These are phyloP conservation scores for Coniochaeta hoffmannii DNA, from an alignment of 2,329 filamentous ascomycete genomes.

Conservation along the genomic window DNA sequence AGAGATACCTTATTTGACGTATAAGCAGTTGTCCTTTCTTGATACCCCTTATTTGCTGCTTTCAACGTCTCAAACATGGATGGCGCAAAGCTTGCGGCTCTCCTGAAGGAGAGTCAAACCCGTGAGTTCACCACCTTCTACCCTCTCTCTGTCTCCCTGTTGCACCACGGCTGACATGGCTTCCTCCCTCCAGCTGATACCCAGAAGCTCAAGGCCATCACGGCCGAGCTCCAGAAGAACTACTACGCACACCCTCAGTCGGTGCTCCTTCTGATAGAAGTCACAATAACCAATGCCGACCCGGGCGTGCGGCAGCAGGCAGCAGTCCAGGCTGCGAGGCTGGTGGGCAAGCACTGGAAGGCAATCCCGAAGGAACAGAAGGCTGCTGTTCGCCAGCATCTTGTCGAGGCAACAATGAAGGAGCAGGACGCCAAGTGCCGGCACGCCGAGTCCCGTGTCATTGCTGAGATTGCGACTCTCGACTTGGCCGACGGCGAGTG, in stretches of 20 bases:
- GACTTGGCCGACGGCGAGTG: conserved; percentile 86
- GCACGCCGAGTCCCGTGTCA: conserved; percentile 80
- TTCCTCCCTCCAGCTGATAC: conserved; percentile 62
- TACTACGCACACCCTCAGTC: conserved; percentile 85
- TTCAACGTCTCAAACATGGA: conserved; percentile 48
- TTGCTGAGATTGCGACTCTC: conserved; percentile 76
- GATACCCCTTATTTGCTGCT: conserved; percentile 4
- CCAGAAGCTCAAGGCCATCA: conserved; percentile 81
- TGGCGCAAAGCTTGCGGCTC: conserved; percentile 74
- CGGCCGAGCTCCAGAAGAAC: conserved; percentile 82
- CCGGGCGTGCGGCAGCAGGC: conserved; percentile 77
- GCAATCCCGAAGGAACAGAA: conserved; percentile 69
- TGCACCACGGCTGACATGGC: conserved; percentile 23
- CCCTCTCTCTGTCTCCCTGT: conserved; percentile 3
- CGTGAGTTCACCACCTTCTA: conserved; percentile 51
- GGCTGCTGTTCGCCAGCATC: conserved; percentile 68
- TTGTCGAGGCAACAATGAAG: conserved; percentile 76
- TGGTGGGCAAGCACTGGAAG: conserved; percentile 82
- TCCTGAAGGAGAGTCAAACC: conserved; percentile 81
- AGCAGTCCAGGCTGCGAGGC: conserved; percentile 78
- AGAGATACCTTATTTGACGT: not conserved
- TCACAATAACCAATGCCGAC: conserved; percentile 72
- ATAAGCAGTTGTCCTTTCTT: not conserved
- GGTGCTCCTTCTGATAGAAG: conserved; percentile 78
- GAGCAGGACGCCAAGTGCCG: conserved; percentile 71